A percentile compares a stretch with the other conserved stretches of the same genome.
Evolutionary conservation across 1,284 basidiomycete species (phyloP).

Genomic region (Malassezia dermatis): DNA sequence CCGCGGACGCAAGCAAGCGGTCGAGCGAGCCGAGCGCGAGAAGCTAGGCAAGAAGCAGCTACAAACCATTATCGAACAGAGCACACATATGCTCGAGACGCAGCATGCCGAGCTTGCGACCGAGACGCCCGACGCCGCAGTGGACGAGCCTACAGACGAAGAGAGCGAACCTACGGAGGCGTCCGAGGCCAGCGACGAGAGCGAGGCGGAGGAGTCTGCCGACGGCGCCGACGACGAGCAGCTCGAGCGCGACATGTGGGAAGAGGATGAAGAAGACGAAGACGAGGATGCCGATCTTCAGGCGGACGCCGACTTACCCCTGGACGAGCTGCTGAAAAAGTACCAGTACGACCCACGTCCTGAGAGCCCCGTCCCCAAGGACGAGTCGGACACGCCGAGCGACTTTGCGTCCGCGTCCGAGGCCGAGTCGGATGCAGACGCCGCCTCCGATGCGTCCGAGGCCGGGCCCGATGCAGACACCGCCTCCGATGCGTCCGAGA

Average conservation of each 20-base stretch:
- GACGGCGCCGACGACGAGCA: constrained; percentile 14
- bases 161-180: constrained; percentile 19
- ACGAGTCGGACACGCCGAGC: not conserved
- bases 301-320: constrained; percentile 53
- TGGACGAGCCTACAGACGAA: not conserved
- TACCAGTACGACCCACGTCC: constrained; percentile 48
- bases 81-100: constrained; percentile 72
- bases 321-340: constrained; percentile 53
- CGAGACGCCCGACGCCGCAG: constrained; percentile 22
- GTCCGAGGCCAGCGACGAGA: not conserved
- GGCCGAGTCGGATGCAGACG: not conserved
- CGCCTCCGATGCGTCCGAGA: constrained; percentile 21
- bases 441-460: not conserved
- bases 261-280: constrained; percentile 50
- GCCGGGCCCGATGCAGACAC: not conserved
- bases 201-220: not conserved
- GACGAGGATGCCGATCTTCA: constrained; percentile 52
- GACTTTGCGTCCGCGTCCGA: not conserved
- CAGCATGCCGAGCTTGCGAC: constrained; percentile 49
- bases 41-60: constrained; percentile 69
- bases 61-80: constrained; percentile 79
- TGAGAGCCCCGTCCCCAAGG: constrained; percentile 3
- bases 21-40: constrained; percentile 58
- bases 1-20: constrained; percentile 58
- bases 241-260: constrained; percentile 43